These are phyloP conservation scores for Macrocybe sp. DNA, from an alignment of 1,284 basidiomycete genomes.

Conservation along the genomic window DNA sequence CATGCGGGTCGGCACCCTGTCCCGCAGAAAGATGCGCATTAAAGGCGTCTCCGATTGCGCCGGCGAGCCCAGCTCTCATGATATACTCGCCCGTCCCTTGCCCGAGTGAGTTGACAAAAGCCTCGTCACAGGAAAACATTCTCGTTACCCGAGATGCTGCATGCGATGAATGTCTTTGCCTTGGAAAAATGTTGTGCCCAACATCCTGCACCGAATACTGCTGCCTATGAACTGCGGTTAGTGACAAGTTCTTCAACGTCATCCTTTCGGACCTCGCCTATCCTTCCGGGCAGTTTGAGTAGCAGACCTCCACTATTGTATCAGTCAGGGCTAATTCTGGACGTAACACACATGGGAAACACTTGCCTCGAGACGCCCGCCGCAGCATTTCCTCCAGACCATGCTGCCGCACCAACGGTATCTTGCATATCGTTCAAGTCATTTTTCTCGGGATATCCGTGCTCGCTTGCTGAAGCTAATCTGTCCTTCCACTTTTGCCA, in stretches of 20 bases:
- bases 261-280: conserved; percentile 53
- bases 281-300: conserved; percentile 62
- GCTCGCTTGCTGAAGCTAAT: conserved; percentile 22
- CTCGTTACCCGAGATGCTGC: conserved; percentile 61
- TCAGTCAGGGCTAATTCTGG: too few relatives aligned
- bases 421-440: conserved; percentile 46
- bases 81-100: conserved; percentile 54
- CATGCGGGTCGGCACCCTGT: conserved; percentile 34
- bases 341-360: neutral
- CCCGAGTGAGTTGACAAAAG: neutral
- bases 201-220: conserved; percentile 62
- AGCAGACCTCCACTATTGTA: conserved; percentile 61
- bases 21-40: conserved; percentile 13
- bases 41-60: conserved; percentile 35
- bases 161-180: conserved; percentile 39
- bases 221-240: conserved; percentile 36
- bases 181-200: conserved; percentile 47
- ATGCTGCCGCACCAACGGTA: conserved; percentile 70
- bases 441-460: neutral
- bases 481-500: conserved; percentile 59
- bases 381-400: conserved; percentile 42
- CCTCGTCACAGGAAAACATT: neutral
- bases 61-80: conserved; percentile 38
- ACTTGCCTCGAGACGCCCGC: conserved; percentile 71
- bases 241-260: conserved; percentile 1